These are phyloP conservation scores for Furcasterigmium furcatum DNA, from an alignment of 2,329 filamentous ascomycete genomes.

Conservation along the genomic window DNA sequence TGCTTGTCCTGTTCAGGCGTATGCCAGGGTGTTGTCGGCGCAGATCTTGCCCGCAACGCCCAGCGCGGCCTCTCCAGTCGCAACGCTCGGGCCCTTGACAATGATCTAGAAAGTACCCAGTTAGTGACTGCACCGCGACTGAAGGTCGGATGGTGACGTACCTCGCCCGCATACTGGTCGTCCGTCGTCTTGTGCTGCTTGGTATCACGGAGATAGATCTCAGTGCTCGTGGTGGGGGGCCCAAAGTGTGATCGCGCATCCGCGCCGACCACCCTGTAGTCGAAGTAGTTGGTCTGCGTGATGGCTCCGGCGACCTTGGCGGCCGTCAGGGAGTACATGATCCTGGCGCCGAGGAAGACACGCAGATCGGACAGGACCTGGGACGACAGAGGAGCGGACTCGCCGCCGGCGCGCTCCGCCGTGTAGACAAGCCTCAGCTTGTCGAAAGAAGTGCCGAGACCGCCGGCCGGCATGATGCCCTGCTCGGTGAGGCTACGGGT, in stretches of 20 bases:
- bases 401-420: conserved; percentile 66
- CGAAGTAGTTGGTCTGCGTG: conserved; percentile 82
- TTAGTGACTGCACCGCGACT: not conserved
- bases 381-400: conserved; percentile 62
- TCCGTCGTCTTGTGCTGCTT: conserved; percentile 60
- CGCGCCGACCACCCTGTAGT: conserved; percentile 62
- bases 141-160: too few relatives aligned
- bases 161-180: conserved; percentile 59
- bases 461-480: conserved; percentile 69
- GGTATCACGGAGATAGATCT: conserved; percentile 70
- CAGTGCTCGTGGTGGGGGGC: conserved; percentile 73
- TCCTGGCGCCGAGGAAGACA: conserved; percentile 73
- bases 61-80: conserved; percentile 61
- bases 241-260: conserved; percentile 69
- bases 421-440: conserved; percentile 80
- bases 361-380: conserved; percentile 75
- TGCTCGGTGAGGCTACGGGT: conserved; percentile 64
- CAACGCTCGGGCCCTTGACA: conserved; percentile 71
- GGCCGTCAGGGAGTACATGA: conserved; percentile 82
- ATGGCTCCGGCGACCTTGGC: conserved; percentile 84
- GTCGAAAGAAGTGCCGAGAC: conserved; percentile 59
- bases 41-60: conserved; percentile 63
- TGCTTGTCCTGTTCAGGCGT: too few relatives aligned
- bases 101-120: conserved; percentile 58
- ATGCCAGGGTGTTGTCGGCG: conserved; percentile 70